Evolutionary conservation across 75 land plant species (phyloP), one percentile per base, ranked within the genome.

Genomic region (Azolla pinnata): DNA sequence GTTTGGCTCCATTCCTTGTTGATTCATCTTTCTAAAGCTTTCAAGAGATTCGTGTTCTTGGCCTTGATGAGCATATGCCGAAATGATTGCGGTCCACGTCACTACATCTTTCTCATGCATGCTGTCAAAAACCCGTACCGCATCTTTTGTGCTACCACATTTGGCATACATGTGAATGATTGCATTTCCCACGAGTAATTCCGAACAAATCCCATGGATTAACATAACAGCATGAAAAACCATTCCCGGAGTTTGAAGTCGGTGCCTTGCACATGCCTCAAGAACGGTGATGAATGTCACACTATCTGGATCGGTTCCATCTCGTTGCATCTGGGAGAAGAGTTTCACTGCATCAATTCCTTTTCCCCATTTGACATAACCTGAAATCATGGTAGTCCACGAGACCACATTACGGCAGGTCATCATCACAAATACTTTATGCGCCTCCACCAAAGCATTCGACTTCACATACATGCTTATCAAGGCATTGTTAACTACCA

Each of bases 1-100:
- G 7, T 73, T 67, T 5, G 83, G 76, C 28, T 2, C n/a, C 44
- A 72, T 23, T 4, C 82, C 77, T 20, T 17, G 56, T 0, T 31
- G 29, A 0, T 66, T n/a, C 79, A 83, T 75, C 14, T 33, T 32
- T 3, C 61, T 0, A 46, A 65, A 83, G 53, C 75, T 33, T 10
- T 57, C 58, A 2, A 79, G 29, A 3, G 86, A 67, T 30, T 35
- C 55, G 12, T 66, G 70, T 33, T n/a, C 54, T 7, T 66, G 66
- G 17, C 76, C 70, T 35, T 73, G 65, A 66, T 72, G 66, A 9
- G 82, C 59, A 54, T 69, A 76, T 1, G 53, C 76, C 27, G 73
- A 68, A 40, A 83, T 67, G 62, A 80, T 64, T 25, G 59, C 38
- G 67, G 72, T 70, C 77, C 86, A 83, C 0, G 69, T 8, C 46